Conservation (phyloP, 352 stramenopile genomes). For the Phytophthora ohioensis region DNA sequence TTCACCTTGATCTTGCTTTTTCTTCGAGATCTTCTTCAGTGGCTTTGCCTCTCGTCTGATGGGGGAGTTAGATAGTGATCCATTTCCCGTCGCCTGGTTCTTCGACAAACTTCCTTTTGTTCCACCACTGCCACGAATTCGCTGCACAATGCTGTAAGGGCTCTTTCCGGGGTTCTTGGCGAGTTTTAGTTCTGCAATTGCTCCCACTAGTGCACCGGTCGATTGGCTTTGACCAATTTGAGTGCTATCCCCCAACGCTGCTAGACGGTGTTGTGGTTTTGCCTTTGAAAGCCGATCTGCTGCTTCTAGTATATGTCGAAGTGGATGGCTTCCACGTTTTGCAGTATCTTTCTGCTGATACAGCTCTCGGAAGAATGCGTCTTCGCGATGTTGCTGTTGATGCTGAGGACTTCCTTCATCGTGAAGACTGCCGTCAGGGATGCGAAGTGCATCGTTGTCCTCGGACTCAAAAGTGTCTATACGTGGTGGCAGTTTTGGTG, state of each 20-base stretch:
- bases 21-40: conserved; percentile 26
- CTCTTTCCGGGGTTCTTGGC: conserved; percentile 47
- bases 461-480: conserved; percentile 66
- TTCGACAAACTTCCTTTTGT: conserved; percentile 16
- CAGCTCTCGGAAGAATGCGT: conserved; percentile 77
- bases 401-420: conserved; percentile 29
- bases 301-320: conserved; percentile 82
- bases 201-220: conserved; percentile 51
- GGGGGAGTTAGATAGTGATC: conserved; percentile 18
- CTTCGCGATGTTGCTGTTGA: conserved; percentile 53
- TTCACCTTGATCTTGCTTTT: conserved; percentile 8
- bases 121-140: conserved; percentile 26
- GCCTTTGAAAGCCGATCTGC: conserved; percentile 50
- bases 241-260: conserved; percentile 43
- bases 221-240: conserved; percentile 49
- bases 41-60: not conserved
- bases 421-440: conserved; percentile 22
- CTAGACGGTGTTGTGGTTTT: conserved; percentile 57
- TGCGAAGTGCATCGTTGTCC: conserved; percentile 39
- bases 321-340: conserved; percentile 51
- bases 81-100: conserved; percentile 9
- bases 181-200: conserved; percentile 50
- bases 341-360: conserved; percentile 62
- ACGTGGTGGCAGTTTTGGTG: conserved; percentile 62
- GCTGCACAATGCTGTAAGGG: conserved; percentile 67